Percentiles rank a stretch among this genome's conserved stretches.
These are phyloP conservation scores for Setaria viridis DNA, from an alignment of 202 grass and related monocot genomes.

Conservation along the genomic window DNA sequence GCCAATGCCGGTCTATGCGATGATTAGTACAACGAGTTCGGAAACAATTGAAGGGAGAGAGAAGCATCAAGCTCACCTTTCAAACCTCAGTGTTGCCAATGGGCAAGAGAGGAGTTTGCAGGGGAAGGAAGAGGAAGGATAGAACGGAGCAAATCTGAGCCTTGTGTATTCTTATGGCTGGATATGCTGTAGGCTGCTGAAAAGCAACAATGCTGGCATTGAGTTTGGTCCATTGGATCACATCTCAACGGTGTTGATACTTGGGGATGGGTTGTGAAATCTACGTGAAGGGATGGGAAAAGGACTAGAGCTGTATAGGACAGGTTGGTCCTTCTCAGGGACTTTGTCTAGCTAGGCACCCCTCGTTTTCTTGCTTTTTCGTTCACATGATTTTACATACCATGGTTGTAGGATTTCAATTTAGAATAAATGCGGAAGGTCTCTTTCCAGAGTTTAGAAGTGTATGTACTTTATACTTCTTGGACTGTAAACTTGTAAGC, in stretches of 20 bases:
- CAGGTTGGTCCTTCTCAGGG: constrained; percentile 21
- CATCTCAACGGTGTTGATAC: background rate
- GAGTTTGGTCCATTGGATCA: background rate
- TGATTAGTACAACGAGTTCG: background rate
- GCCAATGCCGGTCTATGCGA: background rate
- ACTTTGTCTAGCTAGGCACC: background rate
- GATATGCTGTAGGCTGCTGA: background rate
- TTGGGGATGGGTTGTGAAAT: background rate
- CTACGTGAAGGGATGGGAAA: constrained; percentile 1
- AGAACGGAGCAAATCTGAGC: constrained; percentile 13
- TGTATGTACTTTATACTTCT: background rate
- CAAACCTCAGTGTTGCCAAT: background rate
- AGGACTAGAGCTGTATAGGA: background rate
- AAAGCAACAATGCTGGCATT: background rate
- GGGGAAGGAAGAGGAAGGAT: background rate
- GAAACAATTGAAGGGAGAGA: background rate
- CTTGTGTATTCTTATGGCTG: constrained; percentile 26
- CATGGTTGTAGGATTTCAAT: background rate
- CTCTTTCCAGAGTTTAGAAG: background rate
- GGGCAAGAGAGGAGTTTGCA: constrained; percentile 16
- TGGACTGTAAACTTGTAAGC: background rate
- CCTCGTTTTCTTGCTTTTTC: constrained; percentile 10
- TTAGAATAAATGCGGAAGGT: background rate
- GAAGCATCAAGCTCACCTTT: constrained; percentile 26
- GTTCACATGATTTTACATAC: background rate